phyloP scores from a whole-genome alignment of 139 green algal species.

The Eudorina sp. region DNA sequence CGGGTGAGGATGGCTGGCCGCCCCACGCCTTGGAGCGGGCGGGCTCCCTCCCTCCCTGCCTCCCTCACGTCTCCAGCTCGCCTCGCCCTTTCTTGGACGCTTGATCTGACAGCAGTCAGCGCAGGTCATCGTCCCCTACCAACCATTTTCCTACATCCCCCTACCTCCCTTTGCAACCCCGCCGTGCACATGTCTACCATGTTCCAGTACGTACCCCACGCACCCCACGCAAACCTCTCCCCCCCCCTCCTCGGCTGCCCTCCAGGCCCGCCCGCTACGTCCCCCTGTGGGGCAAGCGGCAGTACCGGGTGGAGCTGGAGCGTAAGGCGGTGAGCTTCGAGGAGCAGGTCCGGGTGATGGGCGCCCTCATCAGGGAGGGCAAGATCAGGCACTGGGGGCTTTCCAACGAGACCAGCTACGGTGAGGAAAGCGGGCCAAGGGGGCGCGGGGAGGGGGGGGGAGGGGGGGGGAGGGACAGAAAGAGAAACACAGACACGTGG shows the following conservation, averaged over 20 bases:
- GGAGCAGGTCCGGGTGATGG: conserved; percentile 71
- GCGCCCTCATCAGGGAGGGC: conserved; percentile 78
- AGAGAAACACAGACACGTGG: too few relatives aligned
- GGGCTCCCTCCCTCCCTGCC: too few relatives aligned
- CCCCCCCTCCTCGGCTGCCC: not conserved
- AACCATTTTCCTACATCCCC: too few relatives aligned
- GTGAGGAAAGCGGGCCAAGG: conserved; percentile 17
- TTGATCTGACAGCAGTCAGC: too few relatives aligned
- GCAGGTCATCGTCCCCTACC: too few relatives aligned
- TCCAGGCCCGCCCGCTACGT: conserved; percentile 75
- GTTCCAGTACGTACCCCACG: not conserved
- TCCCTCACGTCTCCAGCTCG: too few relatives aligned
- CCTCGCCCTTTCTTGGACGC: too few relatives aligned
- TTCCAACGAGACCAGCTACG: conserved; percentile 89
- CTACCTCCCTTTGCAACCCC: not conserved
- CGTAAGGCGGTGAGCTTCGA: conserved; percentile 55
- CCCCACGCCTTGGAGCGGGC: too few relatives aligned
- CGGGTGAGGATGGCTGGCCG: too few relatives aligned
- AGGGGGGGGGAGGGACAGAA: too few relatives aligned
- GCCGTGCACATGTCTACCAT: too few relatives aligned
- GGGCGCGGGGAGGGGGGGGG: too few relatives aligned
- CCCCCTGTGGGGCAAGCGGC: conserved; percentile 68
- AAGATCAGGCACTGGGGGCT: conserved; percentile 90
- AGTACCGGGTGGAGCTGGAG: conserved; percentile 69
- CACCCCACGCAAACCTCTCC: not conserved